Percentiles rank a stretch among this genome's conserved stretches.
Evolutionary conservation across 2,329 filamentous ascomycete species (phyloP).

Genomic region (Fragosphaeria purpurea): DNA sequence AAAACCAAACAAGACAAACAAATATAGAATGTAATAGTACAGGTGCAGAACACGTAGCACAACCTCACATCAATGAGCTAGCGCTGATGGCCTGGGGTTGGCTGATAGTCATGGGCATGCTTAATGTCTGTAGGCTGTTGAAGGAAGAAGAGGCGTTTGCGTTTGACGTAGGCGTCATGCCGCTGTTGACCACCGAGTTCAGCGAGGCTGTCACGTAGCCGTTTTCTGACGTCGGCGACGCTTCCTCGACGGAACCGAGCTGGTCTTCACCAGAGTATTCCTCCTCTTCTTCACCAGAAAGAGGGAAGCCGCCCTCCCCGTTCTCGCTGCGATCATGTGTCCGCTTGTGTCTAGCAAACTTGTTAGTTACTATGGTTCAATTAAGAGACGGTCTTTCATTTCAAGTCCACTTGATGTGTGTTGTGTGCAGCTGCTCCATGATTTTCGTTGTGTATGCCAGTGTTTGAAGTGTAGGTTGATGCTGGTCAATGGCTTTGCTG

Average conservation of each 20-base stretch:
- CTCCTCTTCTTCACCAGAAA: slow-evolving; percentile 77
- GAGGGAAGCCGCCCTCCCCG: slow-evolving; percentile 46
- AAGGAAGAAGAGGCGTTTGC: slow-evolving; percentile 29
- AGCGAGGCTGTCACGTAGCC: slow-evolving; percentile 49
- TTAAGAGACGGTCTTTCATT: too few species aligned
- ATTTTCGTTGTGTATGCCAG: slow-evolving; percentile 9
- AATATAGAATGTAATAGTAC: slow-evolving; percentile 4
- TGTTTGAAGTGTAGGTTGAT: not conserved
- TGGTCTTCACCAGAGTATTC: slow-evolving; percentile 76
- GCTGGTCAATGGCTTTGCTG: not conserved
- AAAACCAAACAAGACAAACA: slow-evolving; percentile 10
- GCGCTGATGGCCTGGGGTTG: slow-evolving; percentile 33
- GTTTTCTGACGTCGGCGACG: slow-evolving; percentile 61
- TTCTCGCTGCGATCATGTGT: slow-evolving; percentile 57
- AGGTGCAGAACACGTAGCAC: not conserved
- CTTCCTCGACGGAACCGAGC: slow-evolving; percentile 68
- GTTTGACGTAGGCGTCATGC: slow-evolving; percentile 10
- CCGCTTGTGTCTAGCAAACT: slow-evolving; percentile 67
- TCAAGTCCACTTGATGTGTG: slow-evolving; percentile 14
- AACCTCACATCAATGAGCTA: slow-evolving; percentile 30
- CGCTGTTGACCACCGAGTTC: slow-evolving; percentile 30
- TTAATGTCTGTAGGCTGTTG: slow-evolving; percentile 51
- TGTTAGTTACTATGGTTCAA: slow-evolving; percentile 23
- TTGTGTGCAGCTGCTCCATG: slow-evolving; percentile 8
- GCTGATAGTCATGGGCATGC: slow-evolving; percentile 56